Conservation (phyloP, 2,329 filamentous ascomycete species). For the Penicillium freii region DNA sequence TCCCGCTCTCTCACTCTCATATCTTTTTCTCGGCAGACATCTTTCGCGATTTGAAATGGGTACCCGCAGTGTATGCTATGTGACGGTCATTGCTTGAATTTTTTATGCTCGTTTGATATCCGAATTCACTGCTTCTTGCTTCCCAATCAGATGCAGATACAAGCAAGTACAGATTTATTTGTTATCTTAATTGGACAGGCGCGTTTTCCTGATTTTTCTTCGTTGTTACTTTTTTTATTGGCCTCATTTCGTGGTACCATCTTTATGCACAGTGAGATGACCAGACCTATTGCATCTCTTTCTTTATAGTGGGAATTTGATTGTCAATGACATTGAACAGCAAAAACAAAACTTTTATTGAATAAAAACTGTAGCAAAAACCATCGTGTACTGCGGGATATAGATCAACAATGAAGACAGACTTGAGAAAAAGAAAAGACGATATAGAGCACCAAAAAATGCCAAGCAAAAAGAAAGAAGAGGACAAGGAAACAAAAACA, state of each 20-base stretch:
- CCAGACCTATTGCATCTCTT: neutral
- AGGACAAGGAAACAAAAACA: too few species aligned
- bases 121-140: constrained; percentile 2
- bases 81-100: constrained; percentile 9
- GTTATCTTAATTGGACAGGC: neutral
- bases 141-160: neutral
- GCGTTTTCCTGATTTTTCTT: neutral
- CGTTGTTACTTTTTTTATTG: neutral
- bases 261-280: neutral
- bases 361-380: constrained; percentile 11
- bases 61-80: constrained; percentile 19
- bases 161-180: neutral
- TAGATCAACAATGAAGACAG: constrained; percentile 9
- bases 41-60: constrained; percentile 6
- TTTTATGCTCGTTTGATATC: constrained; percentile 18
- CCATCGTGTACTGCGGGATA: constrained; percentile 32
- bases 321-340: neutral
- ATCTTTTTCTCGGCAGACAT: constrained; percentile 5
- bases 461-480: neutral
- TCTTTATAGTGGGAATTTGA: neutral
- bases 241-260: too few species aligned
- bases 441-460: constrained; percentile 10
- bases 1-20: constrained; percentile 2
- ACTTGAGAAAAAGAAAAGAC: neutral
- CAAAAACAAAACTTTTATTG: constrained; percentile 3